Percentiles rank a stretch among this genome's conserved stretches.
phyloP scores from a whole-genome alignment of 1,139 yeast species.

The Suhomyces panamericanus region DNA sequence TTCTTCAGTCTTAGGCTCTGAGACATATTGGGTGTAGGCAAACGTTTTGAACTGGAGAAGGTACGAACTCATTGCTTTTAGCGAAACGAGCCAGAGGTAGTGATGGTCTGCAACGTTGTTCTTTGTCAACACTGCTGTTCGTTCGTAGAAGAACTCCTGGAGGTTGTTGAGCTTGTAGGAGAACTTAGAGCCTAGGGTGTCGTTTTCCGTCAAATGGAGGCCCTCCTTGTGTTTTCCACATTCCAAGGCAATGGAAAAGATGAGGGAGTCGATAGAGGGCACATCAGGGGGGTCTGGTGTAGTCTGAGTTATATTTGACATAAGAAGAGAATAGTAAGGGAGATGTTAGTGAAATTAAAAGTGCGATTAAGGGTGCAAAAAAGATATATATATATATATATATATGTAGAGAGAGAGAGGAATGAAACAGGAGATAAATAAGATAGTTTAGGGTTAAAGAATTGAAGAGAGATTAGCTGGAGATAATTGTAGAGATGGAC shows the following conservation, averaged over 20 bases:
- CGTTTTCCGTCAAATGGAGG: constrained; percentile 2
- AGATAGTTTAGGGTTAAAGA: too few relatives aligned
- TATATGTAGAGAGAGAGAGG: too few relatives aligned
- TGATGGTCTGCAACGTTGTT: constrained; percentile 17
- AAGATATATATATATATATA: too few relatives aligned
- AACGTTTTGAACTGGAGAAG: constrained; percentile 14
- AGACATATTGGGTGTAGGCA: constrained; percentile 12
- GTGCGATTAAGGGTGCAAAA: background rate
- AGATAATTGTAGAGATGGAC: too few relatives aligned
- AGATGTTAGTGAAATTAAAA: background rate
- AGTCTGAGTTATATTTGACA: constrained; percentile 3
- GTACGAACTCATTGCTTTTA: constrained; percentile 15
- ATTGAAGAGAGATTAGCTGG: too few relatives aligned
- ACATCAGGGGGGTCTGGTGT: constrained; percentile 6
- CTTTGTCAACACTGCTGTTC: constrained; percentile 16
- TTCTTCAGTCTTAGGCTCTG: constrained; percentile 8
- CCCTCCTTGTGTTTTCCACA: constrained; percentile 4
- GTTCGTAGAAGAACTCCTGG: constrained; percentile 24
- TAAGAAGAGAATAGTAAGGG: background rate
- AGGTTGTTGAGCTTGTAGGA: constrained; percentile 18
- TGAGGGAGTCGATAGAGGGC: constrained; percentile 2
- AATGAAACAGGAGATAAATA: too few relatives aligned
- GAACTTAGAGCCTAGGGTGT: constrained; percentile 10
- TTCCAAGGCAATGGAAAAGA: constrained; percentile 6
- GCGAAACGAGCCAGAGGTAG: constrained; percentile 23